Base-by-base conservation (phyloP, 192 early-diverging fungal species). In the Jimgerdemannia lactiflua region DNA sequence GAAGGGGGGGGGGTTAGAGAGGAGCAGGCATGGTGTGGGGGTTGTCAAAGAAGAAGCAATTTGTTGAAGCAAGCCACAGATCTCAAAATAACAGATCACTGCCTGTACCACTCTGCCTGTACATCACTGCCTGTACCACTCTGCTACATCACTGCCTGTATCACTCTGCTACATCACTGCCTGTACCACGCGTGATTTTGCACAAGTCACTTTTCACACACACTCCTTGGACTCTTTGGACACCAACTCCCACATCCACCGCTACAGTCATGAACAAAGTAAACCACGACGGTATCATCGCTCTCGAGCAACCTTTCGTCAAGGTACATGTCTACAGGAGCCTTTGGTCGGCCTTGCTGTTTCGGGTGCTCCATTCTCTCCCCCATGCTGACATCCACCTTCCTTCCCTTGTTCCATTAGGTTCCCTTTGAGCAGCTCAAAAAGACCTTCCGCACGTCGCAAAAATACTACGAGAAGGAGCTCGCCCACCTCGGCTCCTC, bases 291-390 rank as follows among this genome's bases (percentile, higher is more conserved):
- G 89, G 93, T n/a, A 86, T 97, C 75, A 85, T 99, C 67, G 91
- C 88, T 43, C 88, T 99, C 43, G 98, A 99, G 84, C 94, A 97
- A 80, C 91, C 96, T 2, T 93, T 99, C 71, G 86, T 99, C 67
- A 97, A 96, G 91, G 97, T 93, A 85, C 65, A 75, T 70, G 4
- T 65, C 39, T 8, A 18, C 39, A 54, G 39, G 67, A 70, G 4
- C 64, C 59, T 29, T 20, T 7, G 11, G 9, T 64, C 41, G 63
- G 42, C 42, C 43, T 29, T 67, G 19, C 9, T 68, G 20, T 9
- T 20, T 40, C 29, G 40, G 39, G n/a, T 41, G n/a, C 3, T 44
- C 17, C 4, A 2, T 54, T 19, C 29, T 49, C 19, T 41, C 18
- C 0, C n/a, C 18, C 42, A 3, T 18, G 41, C 39, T 43, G 40